Base-by-base conservation (phyloP, 1,284 basidiomycete genomes). In the Heterobasidion parviporum region DNA sequence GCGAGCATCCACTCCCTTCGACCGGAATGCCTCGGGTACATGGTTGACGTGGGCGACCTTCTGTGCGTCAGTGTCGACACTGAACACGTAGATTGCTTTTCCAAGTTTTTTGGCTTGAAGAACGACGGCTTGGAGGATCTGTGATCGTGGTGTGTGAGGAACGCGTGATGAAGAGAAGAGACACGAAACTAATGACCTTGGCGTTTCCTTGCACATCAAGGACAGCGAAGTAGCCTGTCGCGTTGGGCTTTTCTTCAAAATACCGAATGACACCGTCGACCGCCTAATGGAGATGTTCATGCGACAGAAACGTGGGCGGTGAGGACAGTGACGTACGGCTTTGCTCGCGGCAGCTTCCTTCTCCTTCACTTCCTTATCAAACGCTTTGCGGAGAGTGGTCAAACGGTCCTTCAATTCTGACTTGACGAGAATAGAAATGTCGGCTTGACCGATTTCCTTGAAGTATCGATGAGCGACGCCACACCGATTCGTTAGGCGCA, bases 1-100 rank as follows among this genome's bases (percentile, higher is more conserved):
- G 60, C 92, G 87, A 32, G 89, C 93, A 68, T 93, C 88, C 53
- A 90, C 76, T 8, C 84, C 83, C 62, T 81, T 79, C 18, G 68
- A 74, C 67, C 88, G 89, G 26, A 79, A 68, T 2, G 71, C 65
- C 16, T 81, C 78, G 0, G 95, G 85, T 49, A 98, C 79, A 65
- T 79, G 87, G 72, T 98, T 98, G 56, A 87, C 86, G 68, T 98
- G 95, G 1, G 88, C 85, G 57, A 98, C 86, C 70, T 92, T 96
- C 59, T 78, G 80, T 36, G 75, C 77, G 58, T 82, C 80, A 1
- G 65, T 55, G 64, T 96, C 91, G 16, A 83, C 76, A 65, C 87
- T 92, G 76, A 99, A 92, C 26, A 97, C 82, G 72, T 98, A 99
- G 20, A 91, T 79, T 3, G 90, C 82, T 72, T 95, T 98, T 56